These are phyloP conservation scores for Setaria italica DNA, from an alignment of 202 grass and related monocot genomes.

Conservation along the genomic window DNA sequence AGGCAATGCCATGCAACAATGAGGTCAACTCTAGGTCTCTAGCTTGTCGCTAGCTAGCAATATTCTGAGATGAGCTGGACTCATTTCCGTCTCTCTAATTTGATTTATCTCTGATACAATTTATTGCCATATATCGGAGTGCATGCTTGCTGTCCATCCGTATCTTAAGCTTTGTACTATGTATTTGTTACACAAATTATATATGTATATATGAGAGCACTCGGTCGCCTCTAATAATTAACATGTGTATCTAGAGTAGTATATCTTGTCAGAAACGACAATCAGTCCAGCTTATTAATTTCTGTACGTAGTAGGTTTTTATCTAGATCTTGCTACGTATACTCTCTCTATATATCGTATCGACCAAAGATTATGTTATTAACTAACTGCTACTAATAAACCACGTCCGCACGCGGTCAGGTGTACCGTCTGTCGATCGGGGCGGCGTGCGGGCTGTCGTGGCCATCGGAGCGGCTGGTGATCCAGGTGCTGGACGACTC, in stretches of 20 bases:
- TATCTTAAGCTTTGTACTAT: too few species aligned
- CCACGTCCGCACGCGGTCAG: constrained; percentile 10
- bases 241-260: not conserved
- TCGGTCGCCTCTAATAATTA: too few species aligned
- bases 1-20: not conserved
- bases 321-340: too few species aligned
- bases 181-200: not conserved
- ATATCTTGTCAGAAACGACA: too few species aligned
- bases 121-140: not conserved
- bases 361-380: too few species aligned
- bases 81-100: not conserved
- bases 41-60: not conserved
- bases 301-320: too few species aligned
- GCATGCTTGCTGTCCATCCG: too few species aligned
- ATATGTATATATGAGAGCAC: not conserved
- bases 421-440: constrained; percentile 82
- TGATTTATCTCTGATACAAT: not conserved
- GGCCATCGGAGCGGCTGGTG: constrained; percentile 65
- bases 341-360: too few species aligned
- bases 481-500: constrained; percentile 91
- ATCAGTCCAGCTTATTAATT: too few species aligned
- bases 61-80: not conserved
- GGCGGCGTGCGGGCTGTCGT: constrained; percentile 70
- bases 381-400: not conserved
- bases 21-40: constrained; percentile 3